Percentiles rank a stretch among this genome's conserved stretches.
Conservation (phyloP, 2,329 filamentous ascomycete genomes). For the Ophiocordyceps camponoti-floridani region DNA sequence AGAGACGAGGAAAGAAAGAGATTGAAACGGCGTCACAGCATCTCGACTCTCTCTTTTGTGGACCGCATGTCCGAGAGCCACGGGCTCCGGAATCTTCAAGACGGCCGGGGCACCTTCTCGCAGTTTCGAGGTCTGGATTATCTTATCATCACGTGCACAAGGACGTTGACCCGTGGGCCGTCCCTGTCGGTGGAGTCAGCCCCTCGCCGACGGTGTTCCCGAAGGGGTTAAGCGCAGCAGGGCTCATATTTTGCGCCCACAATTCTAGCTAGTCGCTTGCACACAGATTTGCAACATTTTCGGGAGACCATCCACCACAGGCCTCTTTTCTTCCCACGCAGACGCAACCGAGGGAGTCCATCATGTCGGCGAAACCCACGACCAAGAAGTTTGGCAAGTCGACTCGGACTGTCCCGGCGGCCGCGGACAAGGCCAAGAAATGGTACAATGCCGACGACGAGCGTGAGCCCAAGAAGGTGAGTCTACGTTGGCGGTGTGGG, state of each 20-base stretch:
- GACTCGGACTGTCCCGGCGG: constrained; percentile 75
- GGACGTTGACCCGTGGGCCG: no score
- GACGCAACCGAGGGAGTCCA: constrained; percentile 30
- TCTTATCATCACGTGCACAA: constrained; percentile 19
- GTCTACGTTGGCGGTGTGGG: constrained; percentile 19
- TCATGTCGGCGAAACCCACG: constrained; percentile 58
- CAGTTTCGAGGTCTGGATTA: constrained; percentile 14
- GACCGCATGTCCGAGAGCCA: not conserved
- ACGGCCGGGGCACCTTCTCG: constrained; percentile 18
- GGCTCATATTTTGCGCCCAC: constrained; percentile 24
- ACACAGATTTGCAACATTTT: constrained; percentile 23
- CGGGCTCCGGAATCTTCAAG: constrained; percentile 1
- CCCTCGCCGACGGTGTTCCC: constrained; percentile 2
- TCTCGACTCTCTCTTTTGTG: not conserved
- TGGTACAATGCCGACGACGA: constrained; percentile 98
- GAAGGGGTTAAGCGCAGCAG: constrained; percentile 18
- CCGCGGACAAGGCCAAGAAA: constrained; percentile 87
- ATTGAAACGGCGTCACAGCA: not conserved
- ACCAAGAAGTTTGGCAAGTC: constrained; percentile 97
- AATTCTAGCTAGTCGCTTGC: constrained; percentile 20
- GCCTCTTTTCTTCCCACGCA: constrained; percentile 17
- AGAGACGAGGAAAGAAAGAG: not conserved
- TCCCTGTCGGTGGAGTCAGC: no score
- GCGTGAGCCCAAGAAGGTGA: constrained; percentile 80
- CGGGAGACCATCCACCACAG: constrained; percentile 19